Conservation (phyloP, 2,329 filamentous ascomycete genomes). For the Fusarium sp. region DNA sequence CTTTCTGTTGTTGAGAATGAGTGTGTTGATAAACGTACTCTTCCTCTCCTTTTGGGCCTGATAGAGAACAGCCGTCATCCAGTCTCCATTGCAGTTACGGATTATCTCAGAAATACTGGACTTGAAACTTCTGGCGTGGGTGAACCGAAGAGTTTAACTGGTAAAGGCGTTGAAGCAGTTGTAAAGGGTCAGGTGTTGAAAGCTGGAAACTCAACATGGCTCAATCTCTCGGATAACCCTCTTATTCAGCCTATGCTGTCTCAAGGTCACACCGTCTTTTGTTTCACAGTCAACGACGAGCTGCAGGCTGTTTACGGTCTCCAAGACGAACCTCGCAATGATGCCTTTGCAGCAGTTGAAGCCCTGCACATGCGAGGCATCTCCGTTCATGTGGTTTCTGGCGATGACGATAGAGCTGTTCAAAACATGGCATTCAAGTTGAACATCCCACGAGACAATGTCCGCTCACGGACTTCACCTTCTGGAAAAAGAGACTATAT, state of each 20-base stretch:
- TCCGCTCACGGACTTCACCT: slow-evolving; percentile 55
- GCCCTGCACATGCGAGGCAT: slow-evolving; percentile 52
- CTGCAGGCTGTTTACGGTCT: slow-evolving; percentile 57
- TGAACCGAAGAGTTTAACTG: slow-evolving; percentile 52
- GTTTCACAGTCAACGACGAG: slow-evolving; percentile 51
- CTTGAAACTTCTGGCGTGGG: slow-evolving; percentile 34
- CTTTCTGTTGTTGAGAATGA: slow-evolving; percentile 51
- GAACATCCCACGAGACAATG: slow-evolving; percentile 49
- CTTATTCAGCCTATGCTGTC: slow-evolving; percentile 48
- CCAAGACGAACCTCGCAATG: slow-evolving; percentile 55
- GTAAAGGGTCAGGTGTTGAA: slow-evolving; percentile 45
- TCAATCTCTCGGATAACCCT: slow-evolving; percentile 45
- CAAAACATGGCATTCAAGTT: slow-evolving; percentile 51
- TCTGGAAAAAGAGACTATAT: slow-evolving; percentile 59
- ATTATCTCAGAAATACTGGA: slow-evolving; percentile 47
- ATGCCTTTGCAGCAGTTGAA: slow-evolving; percentile 49
- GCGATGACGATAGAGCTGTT: slow-evolving; percentile 63
- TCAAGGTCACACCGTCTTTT: slow-evolving; percentile 56
- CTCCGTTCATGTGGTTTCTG: slow-evolving; percentile 59
- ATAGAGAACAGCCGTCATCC: slow-evolving; percentile 60
- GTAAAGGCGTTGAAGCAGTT: slow-evolving; percentile 56
- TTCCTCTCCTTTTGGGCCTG: slow-evolving; percentile 44
- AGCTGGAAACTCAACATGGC: slow-evolving; percentile 63
- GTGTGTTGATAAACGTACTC: neutral
- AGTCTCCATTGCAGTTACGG: slow-evolving; percentile 58